Conservation (phyloP, 2,329 filamentous ascomycete genomes). For the Xylariomycetidae sp. region DNA sequence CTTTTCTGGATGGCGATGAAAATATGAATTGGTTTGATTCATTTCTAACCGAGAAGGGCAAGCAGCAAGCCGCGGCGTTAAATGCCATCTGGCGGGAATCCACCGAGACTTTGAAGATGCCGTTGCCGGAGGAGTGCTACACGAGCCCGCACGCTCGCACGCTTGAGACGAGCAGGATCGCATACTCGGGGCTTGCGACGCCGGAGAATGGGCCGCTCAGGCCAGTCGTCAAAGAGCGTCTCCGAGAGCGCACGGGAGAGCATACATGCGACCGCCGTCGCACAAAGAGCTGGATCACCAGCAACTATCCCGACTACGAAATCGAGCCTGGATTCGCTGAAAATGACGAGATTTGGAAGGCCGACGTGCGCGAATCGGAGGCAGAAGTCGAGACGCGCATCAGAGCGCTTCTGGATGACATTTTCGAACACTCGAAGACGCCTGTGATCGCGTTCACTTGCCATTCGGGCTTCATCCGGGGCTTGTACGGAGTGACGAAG, state of each 20-base stretch:
- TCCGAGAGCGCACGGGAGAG: conserved; percentile 53
- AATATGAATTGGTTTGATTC: conserved; percentile 34
- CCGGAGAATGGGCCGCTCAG: conserved; percentile 29
- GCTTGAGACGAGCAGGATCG: conserved; percentile 47
- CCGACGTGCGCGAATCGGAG: conserved; percentile 41
- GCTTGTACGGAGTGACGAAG: conserved; percentile 36
- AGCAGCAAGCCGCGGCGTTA: conserved; percentile 46
- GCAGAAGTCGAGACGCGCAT: conserved; percentile 39
- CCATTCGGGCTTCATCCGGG: conserved; percentile 41
- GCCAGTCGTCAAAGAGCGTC: conserved; percentile 50
- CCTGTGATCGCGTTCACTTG: conserved; percentile 46
- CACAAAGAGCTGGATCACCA: conserved; percentile 39
- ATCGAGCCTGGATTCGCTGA: conserved; percentile 51
- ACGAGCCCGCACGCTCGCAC: conserved; percentile 53
- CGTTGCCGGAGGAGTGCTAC: conserved; percentile 48
- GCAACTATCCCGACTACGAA: conserved; percentile 41
- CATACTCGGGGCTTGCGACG: conserved; percentile 36
- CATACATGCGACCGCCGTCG: conserved; percentile 58
- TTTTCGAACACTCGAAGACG: conserved; percentile 32
- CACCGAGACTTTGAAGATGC: conserved; percentile 38
- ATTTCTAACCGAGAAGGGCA: conserved; percentile 45
- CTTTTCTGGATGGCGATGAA: conserved; percentile 33
- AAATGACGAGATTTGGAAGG: conserved; percentile 46
- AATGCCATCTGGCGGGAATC: conserved; percentile 45
- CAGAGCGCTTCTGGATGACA: conserved; percentile 37